Conservation (phyloP, 208 protist genomes). For the Trypanosoma boissoni region DNA sequence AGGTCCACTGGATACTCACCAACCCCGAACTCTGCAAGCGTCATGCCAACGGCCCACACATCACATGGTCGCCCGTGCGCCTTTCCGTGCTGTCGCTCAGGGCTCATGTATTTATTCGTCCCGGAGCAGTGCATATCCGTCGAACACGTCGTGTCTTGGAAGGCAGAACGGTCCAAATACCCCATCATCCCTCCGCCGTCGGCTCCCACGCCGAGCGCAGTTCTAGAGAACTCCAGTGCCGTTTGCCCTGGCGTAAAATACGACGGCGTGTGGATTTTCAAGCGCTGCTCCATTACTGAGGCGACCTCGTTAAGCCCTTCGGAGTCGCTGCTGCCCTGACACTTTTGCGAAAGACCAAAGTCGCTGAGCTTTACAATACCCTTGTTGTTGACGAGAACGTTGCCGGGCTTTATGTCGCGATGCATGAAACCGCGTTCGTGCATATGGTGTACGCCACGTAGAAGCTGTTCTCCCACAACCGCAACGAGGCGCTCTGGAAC, state of each 20-base stretch:
- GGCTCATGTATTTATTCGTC: slow-evolving; percentile 90
- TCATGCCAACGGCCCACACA: slow-evolving; percentile 89
- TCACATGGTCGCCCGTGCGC: slow-evolving; percentile 73
- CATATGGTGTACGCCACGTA: slow-evolving; percentile 84
- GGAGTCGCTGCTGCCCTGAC: slow-evolving; percentile 25
- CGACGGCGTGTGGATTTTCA: not conserved
- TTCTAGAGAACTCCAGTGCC: too few relatives aligned
- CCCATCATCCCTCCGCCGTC: too few relatives aligned
- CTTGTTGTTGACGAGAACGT: slow-evolving; percentile 93
- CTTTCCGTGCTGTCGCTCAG: slow-evolving; percentile 81
- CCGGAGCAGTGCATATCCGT: slow-evolving; percentile 54
- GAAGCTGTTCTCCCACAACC: slow-evolving; percentile 78
- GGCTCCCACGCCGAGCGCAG: too few relatives aligned
- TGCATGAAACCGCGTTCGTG: slow-evolving; percentile 84
- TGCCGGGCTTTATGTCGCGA: slow-evolving; percentile 93
- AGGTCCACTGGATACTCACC: slow-evolving; percentile 79
- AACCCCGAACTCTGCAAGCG: slow-evolving; percentile 84
- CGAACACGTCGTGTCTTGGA: not conserved
- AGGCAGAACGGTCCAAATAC: not conserved
- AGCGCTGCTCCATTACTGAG: not conserved
- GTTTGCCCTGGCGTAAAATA: too few relatives aligned
- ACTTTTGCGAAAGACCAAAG: slow-evolving; percentile 91
- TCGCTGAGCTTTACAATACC: slow-evolving; percentile 95
- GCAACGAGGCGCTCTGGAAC: slow-evolving; percentile 82
- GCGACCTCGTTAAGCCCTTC: not conserved